These are phyloP conservation scores for Colletotrichum eremochloae DNA, from an alignment of 2,329 filamentous ascomycete genomes.

Conservation along the genomic window DNA sequence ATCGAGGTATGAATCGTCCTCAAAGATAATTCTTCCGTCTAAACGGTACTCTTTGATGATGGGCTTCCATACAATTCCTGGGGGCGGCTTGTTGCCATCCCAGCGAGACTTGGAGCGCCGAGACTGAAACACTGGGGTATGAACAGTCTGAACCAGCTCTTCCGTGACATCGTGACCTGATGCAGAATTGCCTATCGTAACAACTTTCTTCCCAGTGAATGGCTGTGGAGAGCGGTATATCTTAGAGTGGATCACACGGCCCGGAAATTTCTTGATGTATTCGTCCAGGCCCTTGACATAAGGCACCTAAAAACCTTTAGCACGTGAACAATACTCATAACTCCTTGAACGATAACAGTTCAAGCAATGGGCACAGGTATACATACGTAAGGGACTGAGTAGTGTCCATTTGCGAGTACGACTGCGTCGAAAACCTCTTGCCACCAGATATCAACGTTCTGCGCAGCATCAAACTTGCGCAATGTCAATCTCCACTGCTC, in stretches of 20 bases:
- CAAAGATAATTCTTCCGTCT: slow-evolving; percentile 59
- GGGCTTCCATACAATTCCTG: slow-evolving; percentile 67
- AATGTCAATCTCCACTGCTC: slow-evolving; percentile 63
- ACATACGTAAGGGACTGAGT: slow-evolving; percentile 60
- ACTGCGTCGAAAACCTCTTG: slow-evolving; percentile 63
- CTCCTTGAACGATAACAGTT: background rate
- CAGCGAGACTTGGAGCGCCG: slow-evolving; percentile 62
- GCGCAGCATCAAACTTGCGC: slow-evolving; percentile 58
- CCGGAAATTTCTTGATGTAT: slow-evolving; percentile 55
- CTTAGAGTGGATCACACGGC: slow-evolving; percentile 60
- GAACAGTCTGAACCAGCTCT: slow-evolving; percentile 54
- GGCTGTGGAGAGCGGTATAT: slow-evolving; percentile 55
- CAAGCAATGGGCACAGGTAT: too few species aligned
- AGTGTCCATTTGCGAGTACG: slow-evolving; percentile 59
- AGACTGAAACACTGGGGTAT: slow-evolving; percentile 64
- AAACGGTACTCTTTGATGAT: slow-evolving; percentile 59
- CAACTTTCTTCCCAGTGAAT: slow-evolving; percentile 52
- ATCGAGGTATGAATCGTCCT: slow-evolving; percentile 52
- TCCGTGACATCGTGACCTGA: slow-evolving; percentile 57
- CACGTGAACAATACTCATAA: background rate
- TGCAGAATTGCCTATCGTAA: slow-evolving; percentile 60
- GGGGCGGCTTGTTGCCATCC: slow-evolving; percentile 62
- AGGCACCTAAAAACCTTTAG: slow-evolving; percentile 55
- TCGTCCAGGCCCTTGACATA: slow-evolving; percentile 58
- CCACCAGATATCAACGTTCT: slow-evolving; percentile 66